phyloP scores from a whole-genome alignment of 805 yeast genomes.

The Dipodascus geniculatus region DNA sequence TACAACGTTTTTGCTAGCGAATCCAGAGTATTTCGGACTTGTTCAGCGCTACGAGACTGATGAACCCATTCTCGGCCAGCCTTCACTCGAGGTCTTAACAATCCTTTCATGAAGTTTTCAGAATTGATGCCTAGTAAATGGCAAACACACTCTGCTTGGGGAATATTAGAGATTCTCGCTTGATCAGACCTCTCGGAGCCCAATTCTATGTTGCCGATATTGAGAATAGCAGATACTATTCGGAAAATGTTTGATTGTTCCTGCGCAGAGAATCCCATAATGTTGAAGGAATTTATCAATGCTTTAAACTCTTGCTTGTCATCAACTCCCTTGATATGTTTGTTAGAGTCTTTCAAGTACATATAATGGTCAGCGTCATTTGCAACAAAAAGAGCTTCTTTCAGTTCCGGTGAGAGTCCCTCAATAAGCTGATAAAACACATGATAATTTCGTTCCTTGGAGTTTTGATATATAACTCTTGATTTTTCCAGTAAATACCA shows the following conservation, averaged over 20 bases:
- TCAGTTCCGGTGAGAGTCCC: conserved; percentile 43
- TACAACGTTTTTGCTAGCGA: conserved; percentile 81
- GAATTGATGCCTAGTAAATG: conserved; percentile 52
- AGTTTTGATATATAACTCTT: conserved; percentile 69
- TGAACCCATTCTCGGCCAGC: conserved; percentile 84
- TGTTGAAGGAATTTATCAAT: conserved; percentile 55
- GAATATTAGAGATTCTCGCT: conserved; percentile 49
- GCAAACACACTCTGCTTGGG: conserved; percentile 41
- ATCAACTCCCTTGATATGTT: conserved; percentile 58
- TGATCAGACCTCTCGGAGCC: conserved; percentile 54
- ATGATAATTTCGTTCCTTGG: conserved; percentile 82
- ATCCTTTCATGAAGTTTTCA: conserved; percentile 42
- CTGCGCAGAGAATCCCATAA: conserved; percentile 52
- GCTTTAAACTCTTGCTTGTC: conserved; percentile 57
- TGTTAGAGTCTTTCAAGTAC: conserved; percentile 47
- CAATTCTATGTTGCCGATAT: conserved; percentile 76
- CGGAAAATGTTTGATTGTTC: conserved; percentile 51
- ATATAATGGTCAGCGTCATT: conserved; percentile 37
- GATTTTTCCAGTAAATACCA: conserved; percentile 93
- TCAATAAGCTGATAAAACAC: conserved; percentile 76
- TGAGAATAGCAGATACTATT: conserved; percentile 64
- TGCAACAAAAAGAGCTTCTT: conserved; percentile 26
- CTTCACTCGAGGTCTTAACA: conserved; percentile 71
- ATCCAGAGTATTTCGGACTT: conserved; percentile 71
- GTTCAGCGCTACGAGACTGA: conserved; percentile 66